Percentiles rank a stretch among this genome's conserved stretches.
These are phyloP conservation scores for Amphirosellinia nigrospora DNA, from an alignment of 495 filamentous ascomycete species.

Conservation along the genomic window DNA sequence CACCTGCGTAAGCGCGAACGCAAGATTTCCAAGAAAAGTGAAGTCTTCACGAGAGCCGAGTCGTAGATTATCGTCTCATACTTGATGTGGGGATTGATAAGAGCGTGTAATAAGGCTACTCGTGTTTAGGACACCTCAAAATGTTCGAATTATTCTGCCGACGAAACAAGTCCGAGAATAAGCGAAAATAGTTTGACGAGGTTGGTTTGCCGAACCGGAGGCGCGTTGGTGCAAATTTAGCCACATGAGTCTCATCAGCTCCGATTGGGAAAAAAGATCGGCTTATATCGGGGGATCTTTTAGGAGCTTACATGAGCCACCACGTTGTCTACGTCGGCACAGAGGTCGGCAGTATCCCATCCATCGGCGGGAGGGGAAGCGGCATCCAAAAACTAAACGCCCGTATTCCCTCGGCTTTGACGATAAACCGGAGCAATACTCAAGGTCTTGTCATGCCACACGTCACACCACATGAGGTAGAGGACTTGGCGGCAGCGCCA, in stretches of 20 bases:
- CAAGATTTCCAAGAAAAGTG: too few species aligned
- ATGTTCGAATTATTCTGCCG: neutral
- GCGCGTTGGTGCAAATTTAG: neutral
- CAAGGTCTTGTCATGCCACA: neutral
- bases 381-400: neutral
- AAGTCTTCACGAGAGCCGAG: neutral
- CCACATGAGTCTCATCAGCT: neutral
- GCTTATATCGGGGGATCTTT: neutral
- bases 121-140: neutral
- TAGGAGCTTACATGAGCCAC: neutral
- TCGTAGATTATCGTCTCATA: too few species aligned
- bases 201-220: neutral
- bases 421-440: neutral
- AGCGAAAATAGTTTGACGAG: neutral
- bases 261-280: neutral
- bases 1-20: neutral
- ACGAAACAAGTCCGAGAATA: neutral
- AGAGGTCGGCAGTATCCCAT: neutral
- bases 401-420: neutral
- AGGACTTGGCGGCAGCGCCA: neutral
- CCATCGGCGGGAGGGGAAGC: neutral
- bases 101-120: neutral
- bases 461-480: slow-evolving; percentile 7
- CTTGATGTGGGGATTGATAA: neutral
- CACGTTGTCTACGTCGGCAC: neutral